These are phyloP conservation scores for Avena atlantica DNA, from an alignment of 176 grass and related monocot genomes.

Conservation along the genomic window DNA sequence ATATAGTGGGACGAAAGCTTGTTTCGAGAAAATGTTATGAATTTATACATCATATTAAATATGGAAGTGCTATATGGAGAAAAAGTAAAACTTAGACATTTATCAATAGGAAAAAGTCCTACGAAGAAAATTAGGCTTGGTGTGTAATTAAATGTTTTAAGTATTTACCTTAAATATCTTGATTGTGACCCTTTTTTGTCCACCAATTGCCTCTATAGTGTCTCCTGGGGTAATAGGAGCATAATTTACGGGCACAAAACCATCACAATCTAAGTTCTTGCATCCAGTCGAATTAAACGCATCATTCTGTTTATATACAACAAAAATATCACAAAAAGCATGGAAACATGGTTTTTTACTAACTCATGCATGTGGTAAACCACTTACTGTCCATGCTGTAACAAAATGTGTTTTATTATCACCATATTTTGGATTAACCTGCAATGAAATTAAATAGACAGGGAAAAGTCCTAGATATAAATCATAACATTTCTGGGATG, in stretches of 20 bases:
- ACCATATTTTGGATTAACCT: constrained; percentile 13
- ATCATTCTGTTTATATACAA: background rate
- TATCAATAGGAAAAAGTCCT: background rate
- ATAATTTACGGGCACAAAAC: constrained; percentile 6
- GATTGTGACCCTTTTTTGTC: background rate
- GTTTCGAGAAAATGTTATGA: background rate
- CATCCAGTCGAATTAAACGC: background rate
- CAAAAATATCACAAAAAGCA: background rate
- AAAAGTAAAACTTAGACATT: background rate
- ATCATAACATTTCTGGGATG: background rate
- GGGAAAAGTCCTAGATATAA: background rate
- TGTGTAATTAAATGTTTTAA: background rate
- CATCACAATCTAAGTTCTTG: background rate
- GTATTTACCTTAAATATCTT: constrained; percentile 29
- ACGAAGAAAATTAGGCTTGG: background rate
- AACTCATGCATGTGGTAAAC: background rate
- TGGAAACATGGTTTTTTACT: background rate
- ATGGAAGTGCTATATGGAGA: background rate
- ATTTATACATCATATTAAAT: background rate
- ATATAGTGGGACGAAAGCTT: too few relatives aligned
- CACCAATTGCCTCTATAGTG: background rate
- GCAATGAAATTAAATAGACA: background rate
- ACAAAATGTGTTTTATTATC: constrained; percentile 36
- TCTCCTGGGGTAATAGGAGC: constrained; percentile 25
- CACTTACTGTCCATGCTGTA: constrained; percentile 2